These are phyloP conservation scores for Acorus gramineus DNA, from an alignment of 106 monocot species.

Conservation along the genomic window DNA sequence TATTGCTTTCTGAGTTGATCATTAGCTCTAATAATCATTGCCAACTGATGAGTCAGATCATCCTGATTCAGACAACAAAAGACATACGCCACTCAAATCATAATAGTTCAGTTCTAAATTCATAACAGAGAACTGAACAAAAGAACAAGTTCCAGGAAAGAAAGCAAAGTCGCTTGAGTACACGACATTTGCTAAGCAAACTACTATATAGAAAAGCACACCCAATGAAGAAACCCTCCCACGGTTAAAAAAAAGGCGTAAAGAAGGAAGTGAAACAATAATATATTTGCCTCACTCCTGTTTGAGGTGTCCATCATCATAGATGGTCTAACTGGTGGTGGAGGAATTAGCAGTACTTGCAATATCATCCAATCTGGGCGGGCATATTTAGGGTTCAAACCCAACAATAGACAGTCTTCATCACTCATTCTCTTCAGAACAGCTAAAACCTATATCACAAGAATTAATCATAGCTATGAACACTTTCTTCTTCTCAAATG, in stretches of 20 bases:
- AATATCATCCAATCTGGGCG: conserved; percentile 99
- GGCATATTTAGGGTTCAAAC: conserved; percentile 93
- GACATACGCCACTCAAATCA: background rate
- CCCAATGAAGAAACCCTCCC: too few species aligned
- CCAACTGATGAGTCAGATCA: conserved; percentile 97
- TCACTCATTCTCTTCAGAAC: conserved; percentile 95
- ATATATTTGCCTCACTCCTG: conserved; percentile 74
- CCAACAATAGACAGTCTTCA: conserved; percentile 85
- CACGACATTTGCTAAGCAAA: too few species aligned
- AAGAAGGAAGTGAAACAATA: too few species aligned
- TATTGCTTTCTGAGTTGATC: conserved; percentile 89
- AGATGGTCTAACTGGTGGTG: conserved; percentile 96
- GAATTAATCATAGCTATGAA: background rate
- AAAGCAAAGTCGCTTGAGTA: too few species aligned
- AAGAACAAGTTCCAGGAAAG: too few species aligned
- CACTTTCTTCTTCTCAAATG: background rate
- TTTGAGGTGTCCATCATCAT: conserved; percentile 99
- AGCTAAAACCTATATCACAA: conserved; percentile 60
- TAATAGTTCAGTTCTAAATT: too few species aligned
- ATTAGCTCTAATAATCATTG: conserved; percentile 95
- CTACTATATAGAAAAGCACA: too few species aligned
- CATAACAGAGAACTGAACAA: too few species aligned
- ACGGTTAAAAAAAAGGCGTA: too few species aligned
- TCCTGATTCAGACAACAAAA: conserved; percentile 42
- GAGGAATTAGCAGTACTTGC: conserved; percentile 96